Conservation (phyloP, 345 rosid genomes). For the Acer yangbiense region DNA sequence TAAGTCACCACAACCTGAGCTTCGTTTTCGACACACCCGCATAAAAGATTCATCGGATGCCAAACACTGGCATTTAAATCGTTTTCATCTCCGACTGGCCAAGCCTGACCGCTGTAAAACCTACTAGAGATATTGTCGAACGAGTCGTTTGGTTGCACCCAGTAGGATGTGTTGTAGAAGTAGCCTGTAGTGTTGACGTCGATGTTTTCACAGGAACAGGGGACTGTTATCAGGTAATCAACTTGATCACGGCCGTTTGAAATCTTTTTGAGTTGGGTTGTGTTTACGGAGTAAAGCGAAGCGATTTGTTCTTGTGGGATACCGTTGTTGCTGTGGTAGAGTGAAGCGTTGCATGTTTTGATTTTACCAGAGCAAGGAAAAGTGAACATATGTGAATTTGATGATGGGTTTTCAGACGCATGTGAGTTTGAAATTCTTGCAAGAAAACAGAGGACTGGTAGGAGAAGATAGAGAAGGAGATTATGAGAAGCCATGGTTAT, state of each 20-base stretch:
- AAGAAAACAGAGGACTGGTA: constrained; percentile 12
- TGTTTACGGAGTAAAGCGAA: constrained; percentile 38
- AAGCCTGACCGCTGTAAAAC: constrained; percentile 50
- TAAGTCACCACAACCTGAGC: constrained; percentile 51
- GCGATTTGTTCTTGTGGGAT: constrained; percentile 32
- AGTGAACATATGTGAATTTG: constrained; percentile 12
- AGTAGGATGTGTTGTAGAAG: constrained; percentile 46
- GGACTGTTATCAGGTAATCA: constrained; percentile 50
- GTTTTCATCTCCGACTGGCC: constrained; percentile 25
- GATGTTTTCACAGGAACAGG: constrained; percentile 46
- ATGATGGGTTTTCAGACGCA: neutral
- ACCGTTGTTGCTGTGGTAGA: constrained; percentile 42
- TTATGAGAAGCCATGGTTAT: constrained; percentile 23
- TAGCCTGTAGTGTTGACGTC: constrained; percentile 34
- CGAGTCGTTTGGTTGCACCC: constrained; percentile 25
- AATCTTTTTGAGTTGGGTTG: constrained; percentile 34
- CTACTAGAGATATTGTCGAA: constrained; percentile 36
- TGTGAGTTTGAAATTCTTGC: constrained; percentile 1
- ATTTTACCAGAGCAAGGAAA: constrained; percentile 29
- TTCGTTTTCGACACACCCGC: constrained; percentile 47
- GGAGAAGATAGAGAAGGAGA: constrained; percentile 22
- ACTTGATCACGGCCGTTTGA: constrained; percentile 5
- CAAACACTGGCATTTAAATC: constrained; percentile 5
- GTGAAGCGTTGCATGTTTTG: constrained; percentile 35
- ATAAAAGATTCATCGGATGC: constrained; percentile 42